Conservation (phyloP, 345 rosid genomes). For the Arabidopsis arenosa region DNA sequence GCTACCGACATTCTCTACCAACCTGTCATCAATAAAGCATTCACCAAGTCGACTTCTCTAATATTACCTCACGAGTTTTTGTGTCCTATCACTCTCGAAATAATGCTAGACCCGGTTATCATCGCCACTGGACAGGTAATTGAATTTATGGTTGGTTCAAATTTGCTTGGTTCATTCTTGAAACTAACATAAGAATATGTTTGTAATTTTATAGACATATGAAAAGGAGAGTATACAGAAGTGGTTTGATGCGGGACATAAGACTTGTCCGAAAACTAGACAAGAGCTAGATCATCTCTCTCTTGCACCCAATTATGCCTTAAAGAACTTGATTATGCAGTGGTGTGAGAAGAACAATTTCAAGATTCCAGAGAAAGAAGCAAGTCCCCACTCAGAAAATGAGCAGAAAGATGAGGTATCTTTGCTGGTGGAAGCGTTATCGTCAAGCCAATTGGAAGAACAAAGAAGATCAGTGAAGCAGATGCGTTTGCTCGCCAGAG, state of each 20-base stretch:
- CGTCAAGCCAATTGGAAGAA: constrained; percentile 57
- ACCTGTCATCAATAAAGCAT: constrained; percentile 45
- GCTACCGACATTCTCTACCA: constrained; percentile 49
- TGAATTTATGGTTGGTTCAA: background rate
- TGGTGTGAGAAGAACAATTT: constrained; percentile 81
- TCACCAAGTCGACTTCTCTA: constrained; percentile 52
- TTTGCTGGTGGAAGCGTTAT: constrained; percentile 51
- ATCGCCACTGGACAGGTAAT: constrained; percentile 81
- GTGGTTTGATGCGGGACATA: constrained; percentile 74
- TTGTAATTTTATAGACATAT: constrained; percentile 55
- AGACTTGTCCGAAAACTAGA: constrained; percentile 78
- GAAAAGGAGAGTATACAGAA: constrained; percentile 75
- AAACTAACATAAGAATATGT: constrained; percentile 16
- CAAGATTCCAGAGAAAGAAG: constrained; percentile 54
- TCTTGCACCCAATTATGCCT: constrained; percentile 70
- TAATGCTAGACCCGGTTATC: constrained; percentile 83
- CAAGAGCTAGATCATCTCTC: constrained; percentile 62
- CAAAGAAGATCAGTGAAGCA: constrained; percentile 65
- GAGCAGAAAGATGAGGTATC: constrained; percentile 48
- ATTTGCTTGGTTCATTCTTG: background rate
- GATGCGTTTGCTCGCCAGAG: constrained; percentile 70
- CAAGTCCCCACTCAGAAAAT: constrained; percentile 7
- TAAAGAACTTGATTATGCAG: constrained; percentile 65
- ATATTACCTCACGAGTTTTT: constrained; percentile 78
- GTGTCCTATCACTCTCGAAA: constrained; percentile 80